phyloP scores from a whole-genome alignment of 768 basidiomycete species.

The Auricularia cornea region DNA sequence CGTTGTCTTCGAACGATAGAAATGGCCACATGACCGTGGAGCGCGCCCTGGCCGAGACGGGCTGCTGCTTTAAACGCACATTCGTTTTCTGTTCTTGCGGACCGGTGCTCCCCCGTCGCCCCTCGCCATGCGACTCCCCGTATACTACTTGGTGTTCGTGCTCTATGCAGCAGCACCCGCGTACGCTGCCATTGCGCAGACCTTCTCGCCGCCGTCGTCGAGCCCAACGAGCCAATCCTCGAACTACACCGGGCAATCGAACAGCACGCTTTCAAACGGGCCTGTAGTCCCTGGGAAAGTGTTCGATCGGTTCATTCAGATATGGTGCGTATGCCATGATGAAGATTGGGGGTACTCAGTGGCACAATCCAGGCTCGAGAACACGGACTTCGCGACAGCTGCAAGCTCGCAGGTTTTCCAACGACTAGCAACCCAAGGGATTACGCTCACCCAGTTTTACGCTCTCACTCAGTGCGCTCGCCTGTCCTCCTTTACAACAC shows the following conservation, averaged over 20 bases:
- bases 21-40: not conserved
- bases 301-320: constrained; percentile 40
- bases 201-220: constrained; percentile 22
- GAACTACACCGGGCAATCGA: constrained; percentile 34
- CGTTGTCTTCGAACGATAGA: not conserved
- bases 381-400: constrained; percentile 41
- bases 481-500: constrained; percentile 14
- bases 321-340: constrained; percentile 3
- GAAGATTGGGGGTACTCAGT: not conserved
- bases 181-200: constrained; percentile 12
- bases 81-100: too few species aligned
- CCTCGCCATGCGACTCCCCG: constrained; percentile 1
- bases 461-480: constrained; percentile 12
- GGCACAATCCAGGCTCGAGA: constrained; percentile 46
- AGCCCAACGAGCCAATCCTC: constrained; percentile 20
- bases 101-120: not conserved
- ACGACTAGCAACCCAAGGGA: constrained; percentile 39
- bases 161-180: constrained; percentile 1
- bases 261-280: constrained; percentile 34
- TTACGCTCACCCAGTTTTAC: constrained; percentile 30
- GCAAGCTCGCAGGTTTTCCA: constrained; percentile 20
- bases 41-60: too few species aligned
- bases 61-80: too few species aligned
- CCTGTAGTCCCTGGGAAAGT: constrained; percentile 32
- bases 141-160: not conserved